Evolutionary conservation across 495 filamentous ascomycete species (phyloP).

Genomic region (Terfezia boudieri): DNA sequence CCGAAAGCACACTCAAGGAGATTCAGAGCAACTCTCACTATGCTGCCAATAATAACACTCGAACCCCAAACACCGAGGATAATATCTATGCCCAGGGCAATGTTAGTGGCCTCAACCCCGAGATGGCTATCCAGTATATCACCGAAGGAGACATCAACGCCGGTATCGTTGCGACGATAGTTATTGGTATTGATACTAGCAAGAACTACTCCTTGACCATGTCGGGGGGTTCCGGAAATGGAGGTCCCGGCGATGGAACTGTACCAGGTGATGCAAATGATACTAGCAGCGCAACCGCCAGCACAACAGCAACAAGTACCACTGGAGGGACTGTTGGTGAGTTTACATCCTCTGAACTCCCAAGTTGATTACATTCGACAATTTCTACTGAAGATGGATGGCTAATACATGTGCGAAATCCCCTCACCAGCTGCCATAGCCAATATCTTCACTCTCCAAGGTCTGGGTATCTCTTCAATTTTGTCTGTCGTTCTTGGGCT

Average conservation of each 20-base stretch:
- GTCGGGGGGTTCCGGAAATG: neutral
- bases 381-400: too few relatives aligned
- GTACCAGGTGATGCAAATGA: neutral
- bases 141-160: neutral
- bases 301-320: neutral
- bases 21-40: slow-evolving; percentile 24
- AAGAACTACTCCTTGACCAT: neutral
- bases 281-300: neutral
- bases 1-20: slow-evolving; percentile 31
- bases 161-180: neutral
- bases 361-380: too few relatives aligned
- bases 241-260: neutral
- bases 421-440: too few relatives aligned
- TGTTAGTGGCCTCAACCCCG: neutral
- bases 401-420: too few relatives aligned
- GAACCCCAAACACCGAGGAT: neutral
- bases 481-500: too few relatives aligned
- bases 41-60: slow-evolving; percentile 1
- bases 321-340: neutral
- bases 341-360: neutral
- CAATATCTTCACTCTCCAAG: too few relatives aligned
- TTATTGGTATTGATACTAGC: neutral
- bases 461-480: too few relatives aligned
- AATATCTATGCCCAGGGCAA: neutral
- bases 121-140: neutral